A percentile compares a stretch with the other conserved stretches of the same genome.
phyloP scores from a whole-genome alignment of 2,329 filamentous ascomycete genomes.

The Sporothrix variecibatus region DNA sequence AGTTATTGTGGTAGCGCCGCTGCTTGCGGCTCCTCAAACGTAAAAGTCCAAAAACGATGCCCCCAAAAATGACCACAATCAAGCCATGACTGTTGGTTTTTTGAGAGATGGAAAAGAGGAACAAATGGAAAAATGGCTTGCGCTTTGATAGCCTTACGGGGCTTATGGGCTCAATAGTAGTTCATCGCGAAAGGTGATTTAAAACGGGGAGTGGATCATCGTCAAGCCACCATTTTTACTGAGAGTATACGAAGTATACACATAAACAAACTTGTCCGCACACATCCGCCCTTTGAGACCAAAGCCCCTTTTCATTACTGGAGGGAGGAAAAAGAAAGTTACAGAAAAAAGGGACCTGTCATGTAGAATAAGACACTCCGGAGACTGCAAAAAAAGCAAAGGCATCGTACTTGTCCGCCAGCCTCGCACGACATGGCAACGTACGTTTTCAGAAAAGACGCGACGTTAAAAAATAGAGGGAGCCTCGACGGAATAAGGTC shows the following conservation, averaged over 20 bases:
- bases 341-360: not conserved
- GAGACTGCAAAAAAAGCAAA: not conserved
- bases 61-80: no score
- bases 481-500: not conserved
- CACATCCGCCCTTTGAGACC: no score
- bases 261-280: no score
- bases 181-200: no score
- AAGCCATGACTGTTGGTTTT: not conserved
- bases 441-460: not conserved
- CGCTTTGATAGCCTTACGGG: not conserved
- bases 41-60: no score
- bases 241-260: no score
- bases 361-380: not conserved
- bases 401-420: not conserved
- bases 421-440: not conserved
- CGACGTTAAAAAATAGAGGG: not conserved
- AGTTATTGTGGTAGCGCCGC: not conserved
- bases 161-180: no score
- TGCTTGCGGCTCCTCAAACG: not conserved
- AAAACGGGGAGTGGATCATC: not conserved
- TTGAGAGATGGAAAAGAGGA: not conserved
- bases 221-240: not conserved
- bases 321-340: not conserved
- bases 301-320: no score
- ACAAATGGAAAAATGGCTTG: not conserved